These are phyloP conservation scores for Irpex sp. DNA, from an alignment of 1,284 basidiomycete species.

Conservation along the genomic window DNA sequence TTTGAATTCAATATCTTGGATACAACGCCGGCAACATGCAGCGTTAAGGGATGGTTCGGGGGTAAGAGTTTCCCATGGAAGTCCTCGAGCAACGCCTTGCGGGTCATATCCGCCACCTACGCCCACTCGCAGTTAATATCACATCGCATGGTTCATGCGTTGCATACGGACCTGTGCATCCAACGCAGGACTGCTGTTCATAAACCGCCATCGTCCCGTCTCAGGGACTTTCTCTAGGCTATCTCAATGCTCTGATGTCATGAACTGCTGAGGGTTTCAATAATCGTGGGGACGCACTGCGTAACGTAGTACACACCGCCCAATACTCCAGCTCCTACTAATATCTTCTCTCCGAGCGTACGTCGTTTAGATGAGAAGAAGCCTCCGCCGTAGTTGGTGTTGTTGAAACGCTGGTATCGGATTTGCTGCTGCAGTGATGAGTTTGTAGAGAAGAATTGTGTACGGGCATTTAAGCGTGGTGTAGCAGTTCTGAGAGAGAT, in stretches of 20 bases:
- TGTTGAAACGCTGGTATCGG: neutral
- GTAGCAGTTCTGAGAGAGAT: neutral
- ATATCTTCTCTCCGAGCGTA: slow-evolving; percentile 8
- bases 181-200: slow-evolving; percentile 61
- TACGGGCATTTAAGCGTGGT: neutral
- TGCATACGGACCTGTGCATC: slow-evolving; percentile 47
- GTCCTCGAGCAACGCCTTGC: slow-evolving; percentile 28
- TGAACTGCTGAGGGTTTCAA: neutral
- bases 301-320: slow-evolving; percentile 52
- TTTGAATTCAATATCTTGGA: slow-evolving; percentile 72
- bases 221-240: slow-evolving; percentile 77
- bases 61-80: slow-evolving; percentile 66
- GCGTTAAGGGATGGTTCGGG: slow-evolving; percentile 60
- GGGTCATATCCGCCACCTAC: neutral
- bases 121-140: neutral
- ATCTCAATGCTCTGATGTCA: slow-evolving; percentile 26
- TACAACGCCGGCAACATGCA: slow-evolving; percentile 71
- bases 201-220: slow-evolving; percentile 84
- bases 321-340: slow-evolving; percentile 28
- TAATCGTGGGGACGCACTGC: slow-evolving; percentile 43
- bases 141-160: neutral
- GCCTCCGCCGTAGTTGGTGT: neutral
- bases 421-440: neutral
- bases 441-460: neutral
- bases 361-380: neutral